These are phyloP conservation scores for Gyromitra esculenta DNA, from an alignment of 2,329 filamentous ascomycete species.

Conservation along the genomic window DNA sequence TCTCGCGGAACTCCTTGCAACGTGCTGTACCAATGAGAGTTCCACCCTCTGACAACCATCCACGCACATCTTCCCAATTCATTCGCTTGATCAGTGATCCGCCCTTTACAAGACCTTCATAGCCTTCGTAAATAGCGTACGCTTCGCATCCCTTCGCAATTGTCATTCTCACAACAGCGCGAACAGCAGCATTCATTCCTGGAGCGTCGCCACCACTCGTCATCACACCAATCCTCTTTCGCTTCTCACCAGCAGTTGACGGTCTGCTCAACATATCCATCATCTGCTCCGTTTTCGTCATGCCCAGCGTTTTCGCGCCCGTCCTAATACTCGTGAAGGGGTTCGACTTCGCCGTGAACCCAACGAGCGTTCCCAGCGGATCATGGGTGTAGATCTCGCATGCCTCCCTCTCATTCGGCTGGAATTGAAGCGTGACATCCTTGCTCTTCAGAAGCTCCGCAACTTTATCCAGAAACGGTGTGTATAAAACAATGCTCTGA, in stretches of 20 bases:
- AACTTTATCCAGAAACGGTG: conserved; percentile 52
- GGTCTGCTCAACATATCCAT: conserved; percentile 45
- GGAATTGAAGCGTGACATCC: conserved; percentile 54
- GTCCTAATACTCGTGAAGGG: conserved; percentile 53
- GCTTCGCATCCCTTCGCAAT: conserved; percentile 84
- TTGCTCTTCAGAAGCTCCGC: conserved; percentile 53
- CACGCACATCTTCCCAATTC: conserved; percentile 92
- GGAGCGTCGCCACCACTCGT: conserved; percentile 94
- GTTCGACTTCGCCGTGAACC: conserved; percentile 57
- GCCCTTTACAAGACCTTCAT: conserved; percentile 91
- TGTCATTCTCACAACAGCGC: conserved; percentile 89
- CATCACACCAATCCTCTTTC: conserved; percentile 83
- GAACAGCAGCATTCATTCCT: conserved; percentile 91
- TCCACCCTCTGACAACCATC: conserved; percentile 91
- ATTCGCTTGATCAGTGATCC: conserved; percentile 87
- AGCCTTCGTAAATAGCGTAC: conserved; percentile 89
- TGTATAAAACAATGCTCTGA: conserved; percentile 56
- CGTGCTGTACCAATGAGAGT: conserved; percentile 95
- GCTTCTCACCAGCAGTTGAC: conserved; percentile 62
- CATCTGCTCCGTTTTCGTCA: conserved; percentile 16
- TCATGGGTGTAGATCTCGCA: conserved; percentile 57
- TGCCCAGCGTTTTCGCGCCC: neutral
- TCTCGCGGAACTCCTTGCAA: conserved; percentile 91
- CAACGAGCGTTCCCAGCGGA: conserved; percentile 57
- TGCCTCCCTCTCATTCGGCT: conserved; percentile 55